Evolutionary conservation across 2,329 filamentous ascomycete species (phyloP).

Genomic region (Fusarium setosum): DNA sequence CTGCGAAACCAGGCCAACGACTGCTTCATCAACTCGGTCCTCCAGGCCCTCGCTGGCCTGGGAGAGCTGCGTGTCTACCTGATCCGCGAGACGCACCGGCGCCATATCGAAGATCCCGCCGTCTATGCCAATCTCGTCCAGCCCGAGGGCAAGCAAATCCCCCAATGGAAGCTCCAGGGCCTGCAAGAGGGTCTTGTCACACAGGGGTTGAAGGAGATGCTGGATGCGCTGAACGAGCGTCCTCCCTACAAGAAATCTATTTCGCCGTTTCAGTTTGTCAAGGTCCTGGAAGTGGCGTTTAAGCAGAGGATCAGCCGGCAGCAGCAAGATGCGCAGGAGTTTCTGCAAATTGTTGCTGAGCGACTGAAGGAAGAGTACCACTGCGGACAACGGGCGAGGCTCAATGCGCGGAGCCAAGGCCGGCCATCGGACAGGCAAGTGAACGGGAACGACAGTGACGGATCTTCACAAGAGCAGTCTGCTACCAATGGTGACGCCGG

Average conservation of each 20-base stretch:
- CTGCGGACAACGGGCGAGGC: constrained; percentile 80
- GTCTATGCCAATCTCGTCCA: constrained; percentile 76
- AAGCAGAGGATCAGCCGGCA: constrained; percentile 90
- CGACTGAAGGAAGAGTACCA: constrained; percentile 94
- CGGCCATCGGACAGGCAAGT: constrained; percentile 35
- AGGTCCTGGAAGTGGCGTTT: constrained; percentile 86
- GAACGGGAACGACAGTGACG: constrained; percentile 25
- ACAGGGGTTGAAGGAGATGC: constrained; percentile 87
- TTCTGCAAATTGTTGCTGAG: constrained; percentile 93
- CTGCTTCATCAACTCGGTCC: constrained; percentile 95
- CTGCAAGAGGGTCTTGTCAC: constrained; percentile 88
- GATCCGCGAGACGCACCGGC: constrained; percentile 89
- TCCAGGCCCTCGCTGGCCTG: constrained; percentile 92
- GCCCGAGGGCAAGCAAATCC: constrained; percentile 56
- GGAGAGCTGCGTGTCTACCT: constrained; percentile 91
- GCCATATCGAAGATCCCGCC: constrained; percentile 80
- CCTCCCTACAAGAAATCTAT: constrained; percentile 96
- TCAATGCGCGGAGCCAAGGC: constrained; percentile 58
- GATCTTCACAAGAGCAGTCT: constrained; percentile 14
- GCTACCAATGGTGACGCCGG: constrained; percentile 17
- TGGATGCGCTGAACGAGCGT: constrained; percentile 92
- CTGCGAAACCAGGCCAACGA: constrained; percentile 93
- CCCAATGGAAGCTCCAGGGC: constrained; percentile 71
- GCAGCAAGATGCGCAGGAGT: constrained; percentile 98
- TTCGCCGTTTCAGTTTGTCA: constrained; percentile 85